Percentiles rank a stretch among this genome's conserved stretches.
phyloP scores from a whole-genome alignment of 2,329 filamentous ascomycete genomes.

The Colletotrichum destructivum region DNA sequence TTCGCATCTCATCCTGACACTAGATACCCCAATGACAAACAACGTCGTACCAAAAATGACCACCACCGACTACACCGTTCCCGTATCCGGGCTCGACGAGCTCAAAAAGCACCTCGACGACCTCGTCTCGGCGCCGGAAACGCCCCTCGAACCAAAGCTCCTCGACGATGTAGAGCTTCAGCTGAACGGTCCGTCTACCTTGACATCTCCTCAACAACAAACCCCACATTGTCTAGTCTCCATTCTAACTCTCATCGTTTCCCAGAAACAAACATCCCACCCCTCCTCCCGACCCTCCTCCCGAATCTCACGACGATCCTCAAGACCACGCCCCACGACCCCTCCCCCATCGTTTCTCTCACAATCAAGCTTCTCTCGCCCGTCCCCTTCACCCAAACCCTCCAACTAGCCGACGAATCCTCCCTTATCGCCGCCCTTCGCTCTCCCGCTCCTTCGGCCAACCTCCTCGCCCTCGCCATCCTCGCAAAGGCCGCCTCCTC shows the following conservation, averaged over 20 bases:
- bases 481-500: conserved; percentile 68
- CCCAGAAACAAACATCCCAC: conserved; percentile 66
- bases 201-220: conserved; percentile 4
- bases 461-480: conserved; percentile 70
- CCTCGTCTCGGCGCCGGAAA: conserved; percentile 60
- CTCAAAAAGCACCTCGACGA: conserved; percentile 68
- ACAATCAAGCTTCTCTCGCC: conserved; percentile 70
- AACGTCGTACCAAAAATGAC: conserved; percentile 55
- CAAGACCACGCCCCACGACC: conserved; percentile 65
- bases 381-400: conserved; percentile 65
- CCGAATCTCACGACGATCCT: conserved; percentile 61
- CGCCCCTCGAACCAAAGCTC: conserved; percentile 63
- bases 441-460: conserved; percentile 69
- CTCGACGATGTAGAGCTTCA: conserved; percentile 74
- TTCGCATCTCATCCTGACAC: background rate
- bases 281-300: conserved; percentile 51
- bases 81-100: conserved; percentile 67
- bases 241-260: background rate
- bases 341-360: conserved; percentile 65
- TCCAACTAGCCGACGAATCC: conserved; percentile 66
- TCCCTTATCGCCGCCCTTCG: conserved; percentile 67
- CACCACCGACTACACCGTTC: conserved; percentile 56
- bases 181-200: conserved; percentile 62
- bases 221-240: background rate
- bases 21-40: conserved; percentile 46